Base-by-base conservation (phyloP, 805 yeast genomes). In the Tetrapisispora arboricola region DNA sequence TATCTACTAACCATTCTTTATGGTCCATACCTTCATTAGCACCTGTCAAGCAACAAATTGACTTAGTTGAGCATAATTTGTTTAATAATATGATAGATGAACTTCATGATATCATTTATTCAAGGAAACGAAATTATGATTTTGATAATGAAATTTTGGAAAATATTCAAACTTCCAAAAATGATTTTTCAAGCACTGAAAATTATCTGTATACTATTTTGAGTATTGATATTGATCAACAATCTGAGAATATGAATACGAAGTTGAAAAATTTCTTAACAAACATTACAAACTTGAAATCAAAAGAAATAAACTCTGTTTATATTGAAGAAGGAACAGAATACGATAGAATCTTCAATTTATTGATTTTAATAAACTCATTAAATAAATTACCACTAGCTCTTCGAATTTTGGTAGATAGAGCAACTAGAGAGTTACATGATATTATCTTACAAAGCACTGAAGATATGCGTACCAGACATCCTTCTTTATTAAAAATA, bases 81-180 rank as follows among this genome's bases (percentile, higher is more conserved):
- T 80, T 81, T 51, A 86, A 80, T 36, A 74, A 75, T 46, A 65
- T 88, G 16, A 65, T 84, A n/a, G 94, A 84, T 46, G 95, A 87
- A 52, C 63, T 86, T 32, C 78, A 76, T 44, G 72, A 70, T 36
- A 80, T 84, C 42, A 64, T 84, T n/a, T 84, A 80, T 51, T 65
- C 81, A 32, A 77, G 75, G 49, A 64, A 58, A 15, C 45, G 44
- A 10, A 15, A 25, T 5, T 18, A 21, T 20, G 12, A 22, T 28
- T 17, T 44, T 13, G 52, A 57, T 29, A 48, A 50, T 12, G 47
- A 53, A 34, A 57, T 60, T 4, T 38, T 53, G n/a, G 48, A 51
- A 16, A 47, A 51, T 8, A 44, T 52, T 26, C 45, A 50, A 15
- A 41, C 42, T 15, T 34, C 49, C 3, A 54, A 51, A 6, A 52